Evolutionary conservation across 164 flowering plant genomes (phyloP).

Genomic region (Vitis rotundifolia): DNA sequence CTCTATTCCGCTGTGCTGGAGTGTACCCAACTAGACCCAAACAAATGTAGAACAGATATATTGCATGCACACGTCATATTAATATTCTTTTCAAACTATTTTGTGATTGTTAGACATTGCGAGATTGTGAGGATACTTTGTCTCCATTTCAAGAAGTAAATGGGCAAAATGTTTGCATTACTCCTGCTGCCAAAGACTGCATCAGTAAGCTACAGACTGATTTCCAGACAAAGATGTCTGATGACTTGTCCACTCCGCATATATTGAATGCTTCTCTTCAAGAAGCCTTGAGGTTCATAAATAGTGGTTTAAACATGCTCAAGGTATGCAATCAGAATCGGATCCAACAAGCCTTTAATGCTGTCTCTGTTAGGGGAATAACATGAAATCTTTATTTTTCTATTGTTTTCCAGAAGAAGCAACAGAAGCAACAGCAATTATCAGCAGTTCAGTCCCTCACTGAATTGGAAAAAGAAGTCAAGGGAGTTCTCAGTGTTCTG

Average conservation of each 20-base stretch:
- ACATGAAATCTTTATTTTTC: background rate
- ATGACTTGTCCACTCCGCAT: slow-evolving; percentile 71
- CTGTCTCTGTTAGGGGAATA: background rate
- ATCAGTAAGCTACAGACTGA: slow-evolving; percentile 54
- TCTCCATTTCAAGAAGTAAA: slow-evolving; percentile 38
- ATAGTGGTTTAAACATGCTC: slow-evolving; percentile 42
- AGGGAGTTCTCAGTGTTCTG: slow-evolving; percentile 47
- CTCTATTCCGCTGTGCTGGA: too few relatives aligned
- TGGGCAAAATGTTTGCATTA: slow-evolving; percentile 29
- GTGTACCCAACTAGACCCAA: too few relatives aligned
- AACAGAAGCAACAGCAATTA: slow-evolving; percentile 53
- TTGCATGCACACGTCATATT: too few relatives aligned
- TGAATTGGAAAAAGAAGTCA: slow-evolving; percentile 59
- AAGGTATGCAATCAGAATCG: slow-evolving; percentile 43
- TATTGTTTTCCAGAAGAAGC: slow-evolving; percentile 48
- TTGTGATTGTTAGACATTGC: slow-evolving; percentile 59
- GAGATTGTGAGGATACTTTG: slow-evolving; percentile 67
- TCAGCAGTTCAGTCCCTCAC: slow-evolving; percentile 48
- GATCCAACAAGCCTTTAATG: too few relatives aligned
- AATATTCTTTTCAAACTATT: background rate
- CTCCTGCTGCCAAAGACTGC: slow-evolving; percentile 53
- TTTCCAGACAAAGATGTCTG: slow-evolving; percentile 66
- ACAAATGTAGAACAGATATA: too few relatives aligned
- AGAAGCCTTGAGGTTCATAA: slow-evolving; percentile 70
- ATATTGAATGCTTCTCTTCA: slow-evolving; percentile 55